Percentiles rank a stretch among this genome's conserved stretches.
Conservation (phyloP, 2,329 filamentous ascomycete species). For the Aspergillus puulaauensis region DNA sequence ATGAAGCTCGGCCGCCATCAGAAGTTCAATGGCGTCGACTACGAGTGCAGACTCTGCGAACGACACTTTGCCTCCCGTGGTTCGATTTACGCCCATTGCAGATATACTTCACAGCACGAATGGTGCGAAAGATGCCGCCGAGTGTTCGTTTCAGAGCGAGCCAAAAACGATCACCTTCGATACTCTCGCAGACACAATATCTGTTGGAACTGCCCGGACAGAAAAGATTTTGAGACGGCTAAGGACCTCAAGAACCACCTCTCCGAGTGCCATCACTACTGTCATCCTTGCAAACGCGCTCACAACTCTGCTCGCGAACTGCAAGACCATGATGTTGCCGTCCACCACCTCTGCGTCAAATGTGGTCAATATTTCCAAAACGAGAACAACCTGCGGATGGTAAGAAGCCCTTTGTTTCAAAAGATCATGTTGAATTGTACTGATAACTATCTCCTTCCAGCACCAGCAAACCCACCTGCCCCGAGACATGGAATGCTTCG, state of each 20-base stretch:
- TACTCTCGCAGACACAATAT: constrained; percentile 14
- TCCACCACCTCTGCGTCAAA: constrained; percentile 12
- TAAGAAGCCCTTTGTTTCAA: neutral
- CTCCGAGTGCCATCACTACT: constrained; percentile 13
- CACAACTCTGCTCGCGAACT: neutral
- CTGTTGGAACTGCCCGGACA: constrained; percentile 12
- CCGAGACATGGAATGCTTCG: constrained; percentile 18
- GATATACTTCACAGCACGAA: constrained; percentile 8
- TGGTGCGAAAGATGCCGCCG: constrained; percentile 16
- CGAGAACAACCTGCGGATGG: constrained; percentile 15
- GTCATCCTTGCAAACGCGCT: constrained; percentile 5
- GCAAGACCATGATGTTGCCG: constrained; percentile 11
- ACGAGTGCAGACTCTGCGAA: neutral
- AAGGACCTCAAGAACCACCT: constrained; percentile 16
- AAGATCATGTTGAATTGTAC: neutral
- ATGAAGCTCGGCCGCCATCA: neutral
- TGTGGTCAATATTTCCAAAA: constrained; percentile 10
- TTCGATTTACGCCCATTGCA: neutral
- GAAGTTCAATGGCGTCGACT: neutral
- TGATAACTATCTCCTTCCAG: constrained; percentile 6
- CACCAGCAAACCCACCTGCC: constrained; percentile 13
- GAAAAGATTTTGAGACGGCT: constrained; percentile 8
- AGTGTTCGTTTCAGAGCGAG: constrained; percentile 12
- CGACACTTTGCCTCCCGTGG: neutral
- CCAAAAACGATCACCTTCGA: constrained; percentile 12